These are phyloP conservation scores for Emydomyces testavorans DNA, from an alignment of 2,329 filamentous ascomycete genomes.

Conservation along the genomic window DNA sequence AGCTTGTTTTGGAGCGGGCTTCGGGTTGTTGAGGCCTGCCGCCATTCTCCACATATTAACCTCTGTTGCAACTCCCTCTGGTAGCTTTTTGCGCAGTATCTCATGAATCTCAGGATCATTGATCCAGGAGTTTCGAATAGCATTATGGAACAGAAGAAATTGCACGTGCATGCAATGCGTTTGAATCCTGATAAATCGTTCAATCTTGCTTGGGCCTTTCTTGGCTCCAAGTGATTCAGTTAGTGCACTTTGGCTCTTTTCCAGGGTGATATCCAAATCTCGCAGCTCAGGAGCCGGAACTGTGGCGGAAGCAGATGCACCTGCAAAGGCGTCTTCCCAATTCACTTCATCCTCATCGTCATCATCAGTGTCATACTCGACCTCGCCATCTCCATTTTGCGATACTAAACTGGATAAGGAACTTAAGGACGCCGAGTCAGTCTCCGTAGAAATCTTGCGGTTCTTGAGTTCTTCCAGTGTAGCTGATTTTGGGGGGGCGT, in stretches of 20 bases:
- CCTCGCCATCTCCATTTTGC: conserved; percentile 29
- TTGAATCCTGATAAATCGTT: conserved; percentile 62
- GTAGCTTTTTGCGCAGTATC: conserved; percentile 61
- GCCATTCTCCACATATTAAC: conserved; percentile 60
- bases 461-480: conserved; percentile 11
- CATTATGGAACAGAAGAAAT: conserved; percentile 78
- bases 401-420: conserved; percentile 18
- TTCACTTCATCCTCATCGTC: conserved; percentile 52
- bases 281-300: conserved; percentile 45
- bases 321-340: conserved; percentile 45
- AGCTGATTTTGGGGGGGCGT: conserved; percentile 8
- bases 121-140: conserved; percentile 71
- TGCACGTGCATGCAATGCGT: conserved; percentile 87
- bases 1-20: conserved; percentile 28
- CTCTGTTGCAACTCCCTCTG: conserved; percentile 57
- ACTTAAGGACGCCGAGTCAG: conserved; percentile 31
- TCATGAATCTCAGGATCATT: conserved; percentile 66
- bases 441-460: conserved; percentile 15
- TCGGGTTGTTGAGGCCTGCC: conserved; percentile 49
- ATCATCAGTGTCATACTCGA: conserved; percentile 52
- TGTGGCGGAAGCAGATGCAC: conserved; percentile 28
- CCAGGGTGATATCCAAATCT: conserved; percentile 62
- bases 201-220: conserved; percentile 76
- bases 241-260: conserved; percentile 43
- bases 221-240: conserved; percentile 54